Conservation (phyloP, 768 basidiomycete genomes). For the Dendrothele bispora region DNA sequence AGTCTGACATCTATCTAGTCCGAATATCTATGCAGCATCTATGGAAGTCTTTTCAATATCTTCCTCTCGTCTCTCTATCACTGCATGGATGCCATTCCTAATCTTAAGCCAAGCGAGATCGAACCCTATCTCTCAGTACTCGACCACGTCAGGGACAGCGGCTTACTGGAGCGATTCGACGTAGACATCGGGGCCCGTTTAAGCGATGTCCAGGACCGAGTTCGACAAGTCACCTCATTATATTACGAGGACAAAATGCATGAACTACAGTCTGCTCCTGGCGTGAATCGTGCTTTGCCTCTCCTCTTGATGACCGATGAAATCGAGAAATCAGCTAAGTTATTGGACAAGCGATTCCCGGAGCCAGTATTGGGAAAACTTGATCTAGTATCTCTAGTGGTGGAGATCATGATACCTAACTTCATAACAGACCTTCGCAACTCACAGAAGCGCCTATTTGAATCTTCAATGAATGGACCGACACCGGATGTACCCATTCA, state of each 20-base stretch:
- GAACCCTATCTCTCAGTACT: slow-evolving; percentile 64
- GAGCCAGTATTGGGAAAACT: slow-evolving; percentile 75
- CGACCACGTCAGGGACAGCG: slow-evolving; percentile 69
- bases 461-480: slow-evolving; percentile 83
- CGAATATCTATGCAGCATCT: slow-evolving; percentile 67
- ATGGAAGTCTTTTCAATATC: slow-evolving; percentile 78
- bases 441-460: slow-evolving; percentile 72
- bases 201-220: slow-evolving; percentile 63
- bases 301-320: slow-evolving; percentile 85
- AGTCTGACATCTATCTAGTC: slow-evolving; percentile 37
- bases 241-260: slow-evolving; percentile 65
- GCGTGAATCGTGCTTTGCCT: slow-evolving; percentile 80
- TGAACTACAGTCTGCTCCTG: slow-evolving; percentile 66
- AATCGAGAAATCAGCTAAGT: slow-evolving; percentile 82
- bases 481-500: slow-evolving; percentile 87
- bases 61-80: slow-evolving; percentile 87
- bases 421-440: slow-evolving; percentile 66
- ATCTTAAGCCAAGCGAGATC: slow-evolving; percentile 70
- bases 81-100: slow-evolving; percentile 73
- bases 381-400: slow-evolving; percentile 73
- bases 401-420: slow-evolving; percentile 68
- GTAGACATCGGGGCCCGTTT: slow-evolving; percentile 71
- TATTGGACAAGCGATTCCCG: slow-evolving; percentile 84
- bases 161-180: slow-evolving; percentile 70
- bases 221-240: slow-evolving; percentile 57